These are phyloP conservation scores for Penicillium decumbens DNA, from an alignment of 2,329 filamentous ascomycete genomes.

Conservation along the genomic window DNA sequence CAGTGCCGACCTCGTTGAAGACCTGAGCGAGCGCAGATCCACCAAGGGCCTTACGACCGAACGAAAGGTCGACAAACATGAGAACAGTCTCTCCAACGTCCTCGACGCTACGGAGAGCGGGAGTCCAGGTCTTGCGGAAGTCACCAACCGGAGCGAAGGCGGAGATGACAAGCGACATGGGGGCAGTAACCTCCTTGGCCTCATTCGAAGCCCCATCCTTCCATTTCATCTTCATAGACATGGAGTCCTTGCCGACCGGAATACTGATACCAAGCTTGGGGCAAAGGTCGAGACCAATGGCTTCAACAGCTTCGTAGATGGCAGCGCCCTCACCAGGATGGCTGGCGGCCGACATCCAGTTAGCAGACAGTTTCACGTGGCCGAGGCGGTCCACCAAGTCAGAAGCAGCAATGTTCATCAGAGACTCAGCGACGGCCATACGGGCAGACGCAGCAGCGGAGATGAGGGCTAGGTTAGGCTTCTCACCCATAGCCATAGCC, in stretches of 20 bases:
- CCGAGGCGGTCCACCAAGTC: slow-evolving; percentile 67
- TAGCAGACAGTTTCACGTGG: slow-evolving; percentile 83
- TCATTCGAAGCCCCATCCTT: slow-evolving; percentile 63
- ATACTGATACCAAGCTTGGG: slow-evolving; percentile 87
- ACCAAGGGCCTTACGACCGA: slow-evolving; percentile 74
- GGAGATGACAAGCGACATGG: slow-evolving; percentile 84
- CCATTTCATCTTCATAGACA: slow-evolving; percentile 99
- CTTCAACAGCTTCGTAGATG: slow-evolving; percentile 88
- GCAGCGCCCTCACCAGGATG: slow-evolving; percentile 89
- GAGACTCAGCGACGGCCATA: slow-evolving; percentile 91
- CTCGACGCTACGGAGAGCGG: slow-evolving; percentile 73
- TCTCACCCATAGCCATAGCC: slow-evolving; percentile 97
- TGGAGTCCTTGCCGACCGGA: slow-evolving; percentile 95
- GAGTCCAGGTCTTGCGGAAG: slow-evolving; percentile 87
- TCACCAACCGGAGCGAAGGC: slow-evolving; percentile 82
- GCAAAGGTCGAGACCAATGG: slow-evolving; percentile 88
- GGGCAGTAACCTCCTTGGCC: slow-evolving; percentile 81
- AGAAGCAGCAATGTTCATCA: slow-evolving; percentile 88
- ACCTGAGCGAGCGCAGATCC: slow-evolving; percentile 89
- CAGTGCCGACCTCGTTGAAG: slow-evolving; percentile 77
- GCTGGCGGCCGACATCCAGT: slow-evolving; percentile 98
- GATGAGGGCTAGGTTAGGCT: slow-evolving; percentile 81
- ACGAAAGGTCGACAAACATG: slow-evolving; percentile 84
- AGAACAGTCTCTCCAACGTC: slow-evolving; percentile 85
- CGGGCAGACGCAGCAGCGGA: slow-evolving; percentile 83